Conservation (phyloP, 1,139 yeast species). For the Geotrichum citri-aurantii region DNA sequence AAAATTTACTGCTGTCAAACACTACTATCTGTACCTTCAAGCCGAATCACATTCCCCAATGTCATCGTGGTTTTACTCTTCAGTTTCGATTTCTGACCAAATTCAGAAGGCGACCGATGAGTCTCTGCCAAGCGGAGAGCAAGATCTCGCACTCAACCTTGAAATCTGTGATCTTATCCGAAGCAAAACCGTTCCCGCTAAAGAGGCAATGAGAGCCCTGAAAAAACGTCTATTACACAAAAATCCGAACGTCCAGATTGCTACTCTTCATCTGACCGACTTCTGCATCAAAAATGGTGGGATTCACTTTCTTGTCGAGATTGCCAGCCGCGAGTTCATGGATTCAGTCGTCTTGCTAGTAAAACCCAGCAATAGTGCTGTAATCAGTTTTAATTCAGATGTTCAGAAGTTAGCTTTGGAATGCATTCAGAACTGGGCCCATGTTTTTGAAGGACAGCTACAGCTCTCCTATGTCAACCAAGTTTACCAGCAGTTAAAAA, state of each 20-base stretch:
- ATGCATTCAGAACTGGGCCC: conserved; percentile 70
- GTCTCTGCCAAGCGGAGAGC: conserved; percentile 84
- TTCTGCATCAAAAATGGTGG: conserved; percentile 94
- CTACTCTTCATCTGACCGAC: conserved; percentile 72
- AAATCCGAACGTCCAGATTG: conserved; percentile 69
- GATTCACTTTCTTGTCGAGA: conserved; percentile 68
- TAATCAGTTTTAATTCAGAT: conserved; percentile 42
- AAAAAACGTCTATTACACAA: conserved; percentile 65
- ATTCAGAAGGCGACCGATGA: conserved; percentile 81
- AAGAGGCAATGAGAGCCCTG: conserved; percentile 76
- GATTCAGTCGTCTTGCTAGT: conserved; percentile 47
- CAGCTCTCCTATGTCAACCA: conserved; percentile 62
- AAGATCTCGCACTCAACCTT: conserved; percentile 71
- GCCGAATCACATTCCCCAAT: background rate
- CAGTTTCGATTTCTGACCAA: conserved; percentile 53
- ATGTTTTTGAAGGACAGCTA: conserved; percentile 63
- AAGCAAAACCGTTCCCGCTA: conserved; percentile 74
- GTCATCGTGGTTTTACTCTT: conserved; percentile 55
- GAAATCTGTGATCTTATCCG: conserved; percentile 87
- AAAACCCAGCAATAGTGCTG: conserved; percentile 27
- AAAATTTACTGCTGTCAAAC: background rate
- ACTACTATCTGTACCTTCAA: background rate
- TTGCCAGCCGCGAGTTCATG: conserved; percentile 80
- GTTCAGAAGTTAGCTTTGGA: conserved; percentile 59
- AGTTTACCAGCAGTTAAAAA: conserved; percentile 53